Base-by-base conservation (phyloP, 176 grass and related monocot genomes). In the Avena sativa region DNA sequence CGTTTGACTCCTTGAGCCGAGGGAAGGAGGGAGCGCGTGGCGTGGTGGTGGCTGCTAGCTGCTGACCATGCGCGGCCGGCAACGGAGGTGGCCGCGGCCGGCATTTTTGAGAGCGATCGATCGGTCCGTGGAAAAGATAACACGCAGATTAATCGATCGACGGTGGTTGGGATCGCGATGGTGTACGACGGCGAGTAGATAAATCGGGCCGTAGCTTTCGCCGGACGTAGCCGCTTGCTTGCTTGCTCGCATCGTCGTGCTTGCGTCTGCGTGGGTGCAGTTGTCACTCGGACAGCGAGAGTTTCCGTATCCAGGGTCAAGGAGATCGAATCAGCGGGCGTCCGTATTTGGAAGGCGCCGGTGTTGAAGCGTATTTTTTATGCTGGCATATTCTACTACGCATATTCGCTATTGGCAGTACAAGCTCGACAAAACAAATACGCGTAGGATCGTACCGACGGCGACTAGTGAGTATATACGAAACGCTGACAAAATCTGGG, bases 1-100 rank as follows among this genome's bases (percentile, higher is more conserved):
- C 9, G 57, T 66, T 85, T 85, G 82, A 85, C 87, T 50, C 12
- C 49, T 56, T 0, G 47, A 56, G 30, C 34, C 55, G 55, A 57
- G 55, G 55, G 53, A 74, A 40, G 23, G 2, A 69, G 17, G 15
- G 2, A 38, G 17, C 19, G 3, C 52, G 52, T 55, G 52, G 83
- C 73, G 73, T 56, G 79, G 64, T 43, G 25, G 25, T 81, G 44
- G 74, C 10, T 13, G 71, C 66, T 63, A 47, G 89, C 79, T 51
- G 38, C 38, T 43, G 88, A 32, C 79, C 73, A 49, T 50, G 80
- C 85, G 36, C 89, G 89, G 89, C 80, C 89, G 79, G 89, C 80
- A 38, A 83, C 49, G 84, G 74, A 74, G 51, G 69, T 23, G 81
- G 85, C 80, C 79, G 88, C 2, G 71, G 76, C 83, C 85, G 89